Percentiles rank a stretch among this genome's conserved stretches.
Evolutionary conservation across 768 basidiomycete genomes (phyloP).

Genomic region (Panus rudis): DNA sequence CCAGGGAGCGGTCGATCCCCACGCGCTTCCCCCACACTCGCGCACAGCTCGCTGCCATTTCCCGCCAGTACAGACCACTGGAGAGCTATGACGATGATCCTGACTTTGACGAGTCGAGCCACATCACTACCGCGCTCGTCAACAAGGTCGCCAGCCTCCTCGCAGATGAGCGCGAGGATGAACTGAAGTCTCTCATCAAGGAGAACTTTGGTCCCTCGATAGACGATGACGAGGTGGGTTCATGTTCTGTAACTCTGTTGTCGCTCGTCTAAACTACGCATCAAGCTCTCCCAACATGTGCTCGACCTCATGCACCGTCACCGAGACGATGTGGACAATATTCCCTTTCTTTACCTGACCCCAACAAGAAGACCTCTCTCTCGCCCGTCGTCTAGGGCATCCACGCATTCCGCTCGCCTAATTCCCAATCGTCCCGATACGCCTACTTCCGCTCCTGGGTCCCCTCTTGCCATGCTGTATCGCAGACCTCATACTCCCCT

Average conservation of each 20-base stretch:
- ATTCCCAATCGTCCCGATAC: conserved; percentile 64
- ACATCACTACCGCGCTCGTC: conserved; percentile 58
- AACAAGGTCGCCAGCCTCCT: conserved; percentile 65
- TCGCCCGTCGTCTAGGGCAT: conserved; percentile 74
- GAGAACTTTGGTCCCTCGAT: conserved; percentile 49
- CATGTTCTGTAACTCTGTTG: neutral
- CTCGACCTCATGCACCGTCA: conserved; percentile 96
- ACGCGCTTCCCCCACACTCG: conserved; percentile 74
- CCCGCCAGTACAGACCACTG: conserved; percentile 60
- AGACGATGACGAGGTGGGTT: conserved; percentile 60
- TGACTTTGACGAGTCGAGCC: conserved; percentile 45
- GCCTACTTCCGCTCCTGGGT: conserved; percentile 66
- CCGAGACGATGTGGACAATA: conserved; percentile 75
- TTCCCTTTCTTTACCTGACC: conserved; percentile 78
- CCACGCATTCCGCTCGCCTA: conserved; percentile 61
- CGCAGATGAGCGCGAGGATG: conserved; percentile 80
- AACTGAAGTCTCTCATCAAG: conserved; percentile 70
- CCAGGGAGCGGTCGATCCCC: conserved; percentile 13
- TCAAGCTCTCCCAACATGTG: conserved; percentile 81
- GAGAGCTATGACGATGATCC: conserved; percentile 48
- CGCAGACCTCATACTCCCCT: conserved; percentile 75
- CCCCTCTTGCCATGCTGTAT: conserved; percentile 69
- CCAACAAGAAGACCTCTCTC: conserved; percentile 74
- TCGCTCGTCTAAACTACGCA: conserved; percentile 4
- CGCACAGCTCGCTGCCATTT: conserved; percentile 69